Conservation (phyloP, 1,139 yeast genomes). For the Hemisphaericaspora lyxosophila region DNA sequence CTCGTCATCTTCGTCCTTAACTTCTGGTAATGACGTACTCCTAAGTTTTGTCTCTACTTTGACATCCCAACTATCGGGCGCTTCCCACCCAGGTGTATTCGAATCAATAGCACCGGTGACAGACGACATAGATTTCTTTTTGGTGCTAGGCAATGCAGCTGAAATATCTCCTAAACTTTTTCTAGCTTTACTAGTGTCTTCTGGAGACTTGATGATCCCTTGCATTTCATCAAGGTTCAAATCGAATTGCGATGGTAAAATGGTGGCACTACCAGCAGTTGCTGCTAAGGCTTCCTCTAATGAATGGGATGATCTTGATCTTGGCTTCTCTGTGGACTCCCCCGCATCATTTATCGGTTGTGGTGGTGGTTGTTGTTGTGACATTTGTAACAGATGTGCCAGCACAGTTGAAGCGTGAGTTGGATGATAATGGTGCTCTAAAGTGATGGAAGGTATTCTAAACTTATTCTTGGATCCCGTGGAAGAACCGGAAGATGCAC, state of each 20-base stretch:
- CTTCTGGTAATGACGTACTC: neutral
- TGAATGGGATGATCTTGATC: conserved; percentile 4
- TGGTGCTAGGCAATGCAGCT: conserved; percentile 1
- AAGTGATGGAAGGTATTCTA: conserved; percentile 36
- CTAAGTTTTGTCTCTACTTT: conserved; percentile 30
- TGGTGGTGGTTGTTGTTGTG: conserved; percentile 8
- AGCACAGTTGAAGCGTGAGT: conserved; percentile 9
- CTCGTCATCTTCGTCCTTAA: conserved; percentile 6
- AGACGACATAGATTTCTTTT: conserved; percentile 1
- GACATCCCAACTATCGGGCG: conserved; percentile 84
- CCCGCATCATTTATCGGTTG: neutral
- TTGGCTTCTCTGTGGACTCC: conserved; percentile 1
- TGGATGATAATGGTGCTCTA: conserved; percentile 26
- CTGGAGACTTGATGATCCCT: conserved; percentile 46
- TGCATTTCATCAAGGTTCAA: conserved; percentile 56
- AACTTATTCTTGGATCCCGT: conserved; percentile 31
- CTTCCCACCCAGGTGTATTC: conserved; percentile 46
- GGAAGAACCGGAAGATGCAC: conserved; percentile 16
- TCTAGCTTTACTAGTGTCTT: conserved; percentile 1
- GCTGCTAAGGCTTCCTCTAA: conserved; percentile 2
- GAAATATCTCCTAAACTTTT: conserved; percentile 1
- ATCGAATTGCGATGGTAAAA: conserved; percentile 24
- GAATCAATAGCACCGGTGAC: conserved; percentile 2
- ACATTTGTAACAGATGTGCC: conserved; percentile 12
- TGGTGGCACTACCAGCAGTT: neutral